Evolutionary conservation across 331 rosid genomes (phyloP).

Genomic region (Malus hybrid): DNA sequence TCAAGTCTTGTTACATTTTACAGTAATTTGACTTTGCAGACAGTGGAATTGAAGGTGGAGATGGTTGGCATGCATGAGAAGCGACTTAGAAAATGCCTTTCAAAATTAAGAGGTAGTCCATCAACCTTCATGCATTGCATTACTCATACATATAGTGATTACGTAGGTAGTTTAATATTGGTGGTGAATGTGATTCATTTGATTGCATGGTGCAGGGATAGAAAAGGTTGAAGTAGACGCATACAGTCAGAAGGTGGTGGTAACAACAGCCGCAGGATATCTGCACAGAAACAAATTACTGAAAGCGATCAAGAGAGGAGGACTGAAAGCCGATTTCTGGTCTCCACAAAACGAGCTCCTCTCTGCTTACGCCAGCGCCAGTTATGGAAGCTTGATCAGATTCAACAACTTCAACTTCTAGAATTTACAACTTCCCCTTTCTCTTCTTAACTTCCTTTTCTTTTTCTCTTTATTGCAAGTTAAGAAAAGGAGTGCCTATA

Average conservation of each 20-base stretch:
- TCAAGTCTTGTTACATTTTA: background rate
- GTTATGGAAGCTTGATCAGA: conserved; percentile 27
- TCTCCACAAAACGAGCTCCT: conserved; percentile 77
- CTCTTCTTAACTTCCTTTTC: background rate
- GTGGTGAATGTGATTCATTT: no score
- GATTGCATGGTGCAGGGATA: conserved; percentile 40
- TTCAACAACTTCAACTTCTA: conserved; percentile 58
- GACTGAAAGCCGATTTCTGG: conserved; percentile 92
- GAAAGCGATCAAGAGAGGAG: conserved; percentile 74
- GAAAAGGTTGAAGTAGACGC: conserved; percentile 87
- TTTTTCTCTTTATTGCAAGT: background rate
- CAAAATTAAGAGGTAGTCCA: conserved; percentile 58
- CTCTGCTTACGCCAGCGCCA: conserved; percentile 47
- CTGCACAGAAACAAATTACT: conserved; percentile 73
- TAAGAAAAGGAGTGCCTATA: no score
- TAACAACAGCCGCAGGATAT: conserved; percentile 37
- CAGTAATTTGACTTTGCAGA: conserved; percentile 28
- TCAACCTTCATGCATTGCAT: background rate
- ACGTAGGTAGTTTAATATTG: no score
- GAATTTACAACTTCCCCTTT: conserved; percentile 1
- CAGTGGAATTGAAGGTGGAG: conserved; percentile 83
- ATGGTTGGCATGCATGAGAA: conserved; percentile 91
- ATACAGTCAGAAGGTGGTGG: conserved; percentile 65
- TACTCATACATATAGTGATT: background rate
- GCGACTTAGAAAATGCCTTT: conserved; percentile 72